Base-by-base conservation (phyloP, 1,139 yeast genomes). In the Yamadazyma taylorii region DNA sequence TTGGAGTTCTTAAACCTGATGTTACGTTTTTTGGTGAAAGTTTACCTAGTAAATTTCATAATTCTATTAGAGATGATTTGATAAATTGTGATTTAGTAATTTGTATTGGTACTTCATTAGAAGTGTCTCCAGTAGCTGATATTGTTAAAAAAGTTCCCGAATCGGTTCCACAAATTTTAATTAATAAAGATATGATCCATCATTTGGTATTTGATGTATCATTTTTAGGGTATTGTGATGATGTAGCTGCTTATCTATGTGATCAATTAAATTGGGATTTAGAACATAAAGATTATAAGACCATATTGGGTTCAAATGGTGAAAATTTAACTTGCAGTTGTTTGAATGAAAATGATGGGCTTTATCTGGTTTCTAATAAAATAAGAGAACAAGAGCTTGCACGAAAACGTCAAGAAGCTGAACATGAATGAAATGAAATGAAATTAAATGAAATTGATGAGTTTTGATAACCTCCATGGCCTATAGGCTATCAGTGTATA, bases 41-140 rank as follows among this genome's bases (percentile, higher is more conserved):
- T 11, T 69, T 92, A 39, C 97, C 97, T 0, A 63, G 70, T n/a
- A 61, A 73, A 37, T 89, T 85, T 52, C 92, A 87, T 48, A 76
- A 76, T 34, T 64, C 75, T 19, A 73, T 86, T 27, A 69, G 73
- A 27, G 63, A 70, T 32, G 92, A 84, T 52, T 67, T 83, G 3
- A 55, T 67, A 14, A 68, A 77, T 21, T 88, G 96, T 62, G 97
- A 92, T 61, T 66, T 92, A 39, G 63, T 92, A 32, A 75, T 92
- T 5, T 85, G 96, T 58, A 81, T 90, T 13, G 98, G 98, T 8
- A 92, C 98, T 0, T 90, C 97, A 17, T 71, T 92, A 41, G 88
- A 90, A 56, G 98, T 92, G 22, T 90, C 96, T 0, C 98, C 98
- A 0, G 97, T 92, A n/a, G 84, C 92, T 32, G 90, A 88, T 41